phyloP scores from a whole-genome alignment of 352 stramenopile genomes.

The Phytophthora tentaculata region DNA sequence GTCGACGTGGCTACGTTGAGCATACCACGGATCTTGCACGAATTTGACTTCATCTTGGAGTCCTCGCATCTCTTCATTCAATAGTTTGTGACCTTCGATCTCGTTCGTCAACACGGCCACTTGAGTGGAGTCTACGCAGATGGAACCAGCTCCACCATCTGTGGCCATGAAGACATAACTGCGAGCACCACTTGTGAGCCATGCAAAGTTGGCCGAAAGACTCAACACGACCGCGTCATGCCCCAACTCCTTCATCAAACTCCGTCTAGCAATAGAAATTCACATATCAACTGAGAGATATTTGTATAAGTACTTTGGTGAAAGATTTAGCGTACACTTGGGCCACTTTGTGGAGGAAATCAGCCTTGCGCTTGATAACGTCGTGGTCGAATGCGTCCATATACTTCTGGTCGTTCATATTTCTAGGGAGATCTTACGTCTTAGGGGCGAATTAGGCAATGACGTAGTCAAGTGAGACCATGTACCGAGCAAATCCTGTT shows the following conservation, averaged over 20 bases:
- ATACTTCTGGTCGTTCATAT: slow-evolving; percentile 71
- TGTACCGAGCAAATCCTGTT: slow-evolving; percentile 26
- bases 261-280: slow-evolving; percentile 38
- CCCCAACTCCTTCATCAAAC: slow-evolving; percentile 46
- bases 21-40: slow-evolving; percentile 65
- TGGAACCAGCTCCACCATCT: slow-evolving; percentile 62
- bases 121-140: slow-evolving; percentile 61
- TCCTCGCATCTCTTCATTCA: slow-evolving; percentile 72
- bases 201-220: slow-evolving; percentile 72
- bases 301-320: too few relatives aligned
- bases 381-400: slow-evolving; percentile 62
- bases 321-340: slow-evolving; percentile 63
- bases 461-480: slow-evolving; percentile 4
- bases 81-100: slow-evolving; percentile 74
- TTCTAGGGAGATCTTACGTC: slow-evolving; percentile 5
- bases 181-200: slow-evolving; percentile 64
- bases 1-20: slow-evolving; percentile 32
- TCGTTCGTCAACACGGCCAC: slow-evolving; percentile 73
- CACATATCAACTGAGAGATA: too few relatives aligned
- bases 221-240: slow-evolving; percentile 62
- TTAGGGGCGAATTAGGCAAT: slow-evolving; percentile 16
- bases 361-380: slow-evolving; percentile 40
- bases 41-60: slow-evolving; percentile 51
- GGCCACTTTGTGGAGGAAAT: slow-evolving; percentile 58
- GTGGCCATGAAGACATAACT: slow-evolving; percentile 77